A percentile compares a stretch with the other conserved stretches of the same genome.
Conservation (phyloP, 345 rosid genomes). For the Ailanthus altissimus region DNA sequence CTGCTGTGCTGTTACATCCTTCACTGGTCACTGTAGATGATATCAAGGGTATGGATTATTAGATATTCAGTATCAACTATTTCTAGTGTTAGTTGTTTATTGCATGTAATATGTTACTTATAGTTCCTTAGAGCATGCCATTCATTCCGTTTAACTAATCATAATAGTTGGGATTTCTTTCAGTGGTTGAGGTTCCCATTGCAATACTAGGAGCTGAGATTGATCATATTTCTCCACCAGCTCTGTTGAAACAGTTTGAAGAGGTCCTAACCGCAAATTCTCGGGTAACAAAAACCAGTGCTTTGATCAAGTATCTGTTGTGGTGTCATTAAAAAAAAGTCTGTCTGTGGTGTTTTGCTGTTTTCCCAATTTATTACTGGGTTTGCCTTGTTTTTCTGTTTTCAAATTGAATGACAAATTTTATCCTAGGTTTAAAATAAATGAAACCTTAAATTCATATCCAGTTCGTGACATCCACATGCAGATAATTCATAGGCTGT, state of each 20-base stretch:
- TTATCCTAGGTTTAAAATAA: too few relatives aligned
- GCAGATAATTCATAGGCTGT: too few relatives aligned
- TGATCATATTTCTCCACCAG: constrained; percentile 46
- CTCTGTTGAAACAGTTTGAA: constrained; percentile 51
- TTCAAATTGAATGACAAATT: too few relatives aligned
- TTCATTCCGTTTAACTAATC: not conserved
- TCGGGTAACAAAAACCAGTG: constrained; percentile 36
- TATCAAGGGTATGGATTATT: constrained; percentile 53
- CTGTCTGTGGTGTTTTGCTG: not conserved
- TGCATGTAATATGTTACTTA: not conserved
- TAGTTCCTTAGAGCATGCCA: not conserved
- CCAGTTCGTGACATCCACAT: too few relatives aligned
- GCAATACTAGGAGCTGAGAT: constrained; percentile 60
- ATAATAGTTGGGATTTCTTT: constrained; percentile 3
- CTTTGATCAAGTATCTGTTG: not conserved
- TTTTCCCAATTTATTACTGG: not conserved
- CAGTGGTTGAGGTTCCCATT: constrained; percentile 55
- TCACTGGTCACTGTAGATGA: constrained; percentile 66
- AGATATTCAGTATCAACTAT: not conserved
- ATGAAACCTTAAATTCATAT: too few relatives aligned
- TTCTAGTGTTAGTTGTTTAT: not conserved
- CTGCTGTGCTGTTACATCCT: constrained; percentile 77
- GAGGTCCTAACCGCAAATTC: constrained; percentile 39
- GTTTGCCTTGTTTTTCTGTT: not conserved
- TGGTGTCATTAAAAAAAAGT: too few relatives aligned